Base-by-base conservation (phyloP, 140 eudicot species). In the Bidens hawaiensis region DNA sequence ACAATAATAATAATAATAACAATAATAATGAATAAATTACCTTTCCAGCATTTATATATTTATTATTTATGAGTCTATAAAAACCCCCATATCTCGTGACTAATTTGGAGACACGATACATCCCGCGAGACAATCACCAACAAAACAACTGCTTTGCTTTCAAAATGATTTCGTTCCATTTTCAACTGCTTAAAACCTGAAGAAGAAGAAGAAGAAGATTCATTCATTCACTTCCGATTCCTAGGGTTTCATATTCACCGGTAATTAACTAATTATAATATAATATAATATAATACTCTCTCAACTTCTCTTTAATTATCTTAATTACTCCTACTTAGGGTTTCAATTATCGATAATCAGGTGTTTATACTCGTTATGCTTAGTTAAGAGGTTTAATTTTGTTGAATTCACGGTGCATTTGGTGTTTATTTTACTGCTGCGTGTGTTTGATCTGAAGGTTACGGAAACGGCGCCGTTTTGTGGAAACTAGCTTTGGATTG, bases 171-270 rank as follows among this genome's bases (percentile, higher is more conserved):
- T 71, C 71, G 0, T 71, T 68, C 18, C 70, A 71, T 71, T 71
- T 62, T 62, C 76, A 71, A 72, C 71, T 72, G 71, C 77, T 62
- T 64, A 62, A 70, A 41, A 53, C 72, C 71, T 33, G 62, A 66
- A 51, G 38, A n/a, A n/a, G n/a, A 41, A 53, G 64, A 31, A 5
- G 9, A 31, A 26, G 56, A 54, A 55, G 46, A 68, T 55, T 23
- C 28, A 19, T 60, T 70, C 52, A 31, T 31, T 38, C 14, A n/a
- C n/a, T 65, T 68, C 54, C 47, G 43, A 62, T 26, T 64, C 36
- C 42, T 72, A 72, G 77, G 77, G 77, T 72, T 72, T 54, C 22
- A 3, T 11, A 38, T 10, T 12, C 56, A 34, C 65, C 22, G 38
- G 8, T 31, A 5, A 10, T 19, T 45, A 0, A 60, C 14, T n/a